A percentile compares a stretch with the other conserved stretches of the same genome.
phyloP scores from a whole-genome alignment of 768 basidiomycete genomes.

The Termitomyces sp. region DNA sequence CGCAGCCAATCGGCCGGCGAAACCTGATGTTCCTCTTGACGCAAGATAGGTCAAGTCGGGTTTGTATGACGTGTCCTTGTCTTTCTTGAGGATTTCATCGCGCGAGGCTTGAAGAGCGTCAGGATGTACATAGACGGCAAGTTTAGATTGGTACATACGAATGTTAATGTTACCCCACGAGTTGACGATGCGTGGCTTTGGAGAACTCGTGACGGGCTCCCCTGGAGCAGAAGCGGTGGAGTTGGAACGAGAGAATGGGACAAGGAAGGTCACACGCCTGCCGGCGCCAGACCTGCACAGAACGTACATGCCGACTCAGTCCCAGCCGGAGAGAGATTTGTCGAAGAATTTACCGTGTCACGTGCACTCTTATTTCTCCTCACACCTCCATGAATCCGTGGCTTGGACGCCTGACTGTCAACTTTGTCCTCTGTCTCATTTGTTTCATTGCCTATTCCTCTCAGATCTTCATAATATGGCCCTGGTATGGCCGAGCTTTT shows the following conservation, averaged over 20 bases:
- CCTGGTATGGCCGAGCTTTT: slow-evolving; percentile 80
- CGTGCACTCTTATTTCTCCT: neutral
- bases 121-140: neutral
- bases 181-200: slow-evolving; percentile 14
- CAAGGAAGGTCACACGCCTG: slow-evolving; percentile 1
- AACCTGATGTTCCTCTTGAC: slow-evolving; percentile 15
- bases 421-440: slow-evolving; percentile 66
- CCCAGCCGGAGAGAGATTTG: too few species aligned
- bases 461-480: slow-evolving; percentile 87
- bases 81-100: slow-evolving; percentile 12
- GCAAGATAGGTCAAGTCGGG: slow-evolving; percentile 26
- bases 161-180: slow-evolving; percentile 25
- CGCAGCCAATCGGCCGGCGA: slow-evolving; percentile 18
- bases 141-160: slow-evolving; percentile 23
- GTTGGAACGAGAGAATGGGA: slow-evolving; percentile 6
- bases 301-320: slow-evolving; percentile 8
- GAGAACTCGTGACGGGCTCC: neutral
- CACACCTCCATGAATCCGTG: slow-evolving; percentile 30
- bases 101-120: slow-evolving; percentile 9
- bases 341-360: slow-evolving; percentile 9
- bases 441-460: slow-evolving; percentile 86
- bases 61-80: slow-evolving; percentile 3
- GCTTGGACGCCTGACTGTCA: slow-evolving; percentile 60
- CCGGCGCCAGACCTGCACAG: slow-evolving; percentile 8
- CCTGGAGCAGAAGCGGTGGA: slow-evolving; percentile 3